Conservation (phyloP, 257 asterid genomes). For the Gentiana straminea region DNA sequence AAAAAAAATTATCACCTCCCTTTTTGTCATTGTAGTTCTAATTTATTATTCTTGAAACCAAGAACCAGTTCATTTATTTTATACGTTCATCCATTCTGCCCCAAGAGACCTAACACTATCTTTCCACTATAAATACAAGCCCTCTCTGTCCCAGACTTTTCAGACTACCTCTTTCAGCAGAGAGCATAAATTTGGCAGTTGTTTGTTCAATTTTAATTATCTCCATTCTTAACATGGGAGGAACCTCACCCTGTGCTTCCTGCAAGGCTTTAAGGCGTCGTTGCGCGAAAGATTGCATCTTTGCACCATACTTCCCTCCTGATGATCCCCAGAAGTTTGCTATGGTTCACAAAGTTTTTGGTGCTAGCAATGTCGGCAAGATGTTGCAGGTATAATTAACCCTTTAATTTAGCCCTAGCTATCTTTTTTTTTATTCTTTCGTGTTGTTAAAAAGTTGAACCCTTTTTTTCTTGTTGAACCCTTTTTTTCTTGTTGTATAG, state of each 20-base stretch:
- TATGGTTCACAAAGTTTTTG: conserved; percentile 89
- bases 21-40: conserved; percentile 1
- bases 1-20: neutral
- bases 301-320: conserved; percentile 87
- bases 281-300: conserved; percentile 81
- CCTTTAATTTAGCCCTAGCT: neutral
- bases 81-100: conserved; percentile 12
- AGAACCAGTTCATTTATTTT: conserved; percentile 15
- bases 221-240: conserved; percentile 33
- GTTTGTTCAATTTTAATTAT: neutral
- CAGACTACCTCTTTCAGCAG: conserved; percentile 11
- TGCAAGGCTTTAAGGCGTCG: conserved; percentile 81
- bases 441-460: too few species aligned
- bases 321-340: conserved; percentile 95
- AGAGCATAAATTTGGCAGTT: neutral
- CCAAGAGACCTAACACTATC: neutral
- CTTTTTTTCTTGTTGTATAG: too few species aligned
- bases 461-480: too few species aligned
- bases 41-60: neutral
- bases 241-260: conserved; percentile 91
- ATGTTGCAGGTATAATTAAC: conserved; percentile 61
- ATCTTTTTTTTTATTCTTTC: neutral
- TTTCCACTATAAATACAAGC: conserved; percentile 16
- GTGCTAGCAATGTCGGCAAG: conserved; percentile 91
- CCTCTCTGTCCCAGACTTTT: conserved; percentile 16